Conservation (phyloP, 441 rosid genomes). For the Eugenia klotzschiana region DNA sequence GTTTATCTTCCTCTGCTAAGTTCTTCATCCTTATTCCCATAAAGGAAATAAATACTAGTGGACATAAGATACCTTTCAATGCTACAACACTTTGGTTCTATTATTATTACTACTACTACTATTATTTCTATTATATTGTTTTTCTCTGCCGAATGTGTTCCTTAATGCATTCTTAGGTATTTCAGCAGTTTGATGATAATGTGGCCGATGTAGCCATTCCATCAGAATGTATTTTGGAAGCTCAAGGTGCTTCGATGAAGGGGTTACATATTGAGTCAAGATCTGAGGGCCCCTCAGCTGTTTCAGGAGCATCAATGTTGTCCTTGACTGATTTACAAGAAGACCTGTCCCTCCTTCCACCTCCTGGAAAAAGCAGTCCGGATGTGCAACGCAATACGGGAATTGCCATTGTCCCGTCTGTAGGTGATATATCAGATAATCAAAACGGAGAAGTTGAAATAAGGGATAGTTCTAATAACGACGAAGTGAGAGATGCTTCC, state of each 20-base stretch:
- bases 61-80: neutral
- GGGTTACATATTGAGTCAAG: slow-evolving; percentile 68
- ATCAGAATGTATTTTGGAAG: slow-evolving; percentile 61
- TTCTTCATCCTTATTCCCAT: neutral
- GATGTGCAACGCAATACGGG: slow-evolving; percentile 50
- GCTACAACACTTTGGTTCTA: neutral
- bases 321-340: slow-evolving; percentile 56
- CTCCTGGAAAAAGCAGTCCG: slow-evolving; percentile 34
- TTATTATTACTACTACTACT: neutral
- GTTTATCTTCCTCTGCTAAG: neutral
- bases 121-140: neutral
- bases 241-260: slow-evolving; percentile 52
- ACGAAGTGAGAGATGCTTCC: slow-evolving; percentile 38
- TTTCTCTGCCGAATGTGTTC: slow-evolving; percentile 7
- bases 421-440: slow-evolving; percentile 35
- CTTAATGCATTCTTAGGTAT: slow-evolving; percentile 60
- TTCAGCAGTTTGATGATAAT: slow-evolving; percentile 66
- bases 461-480: slow-evolving; percentile 48
- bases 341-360: slow-evolving; percentile 41
- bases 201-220: slow-evolving; percentile 47
- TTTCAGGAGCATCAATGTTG: slow-evolving; percentile 78
- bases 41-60: neutral
- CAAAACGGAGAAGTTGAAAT: slow-evolving; percentile 46
- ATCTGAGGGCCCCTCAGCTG: slow-evolving; percentile 76
- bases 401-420: slow-evolving; percentile 38